Percentiles rank a stretch among this genome's conserved stretches.
Evolutionary conservation across 2,329 filamentous ascomycete genomes (phyloP).

Genomic region (Penicillium sclerotiorum): DNA sequence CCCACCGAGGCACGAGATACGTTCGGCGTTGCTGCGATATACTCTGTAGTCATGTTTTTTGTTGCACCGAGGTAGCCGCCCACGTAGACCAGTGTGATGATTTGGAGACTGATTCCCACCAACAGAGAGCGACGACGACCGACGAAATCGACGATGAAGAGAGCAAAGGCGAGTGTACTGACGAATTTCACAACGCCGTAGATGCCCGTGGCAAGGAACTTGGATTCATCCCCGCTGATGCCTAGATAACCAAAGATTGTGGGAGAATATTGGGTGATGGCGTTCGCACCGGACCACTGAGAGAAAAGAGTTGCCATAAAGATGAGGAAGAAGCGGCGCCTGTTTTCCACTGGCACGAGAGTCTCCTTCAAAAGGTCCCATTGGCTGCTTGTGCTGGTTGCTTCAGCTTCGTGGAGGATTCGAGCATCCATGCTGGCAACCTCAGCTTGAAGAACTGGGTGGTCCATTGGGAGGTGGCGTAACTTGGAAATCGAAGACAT

Average conservation of each 20-base stretch:
- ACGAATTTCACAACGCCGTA: slow-evolving; percentile 49
- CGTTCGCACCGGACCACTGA: slow-evolving; percentile 49
- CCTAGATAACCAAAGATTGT: slow-evolving; percentile 46
- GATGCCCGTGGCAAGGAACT: slow-evolving; percentile 45
- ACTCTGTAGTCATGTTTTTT: too few species aligned
- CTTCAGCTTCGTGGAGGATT: slow-evolving; percentile 39
- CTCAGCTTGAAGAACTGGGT: slow-evolving; percentile 34
- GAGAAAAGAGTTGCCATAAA: slow-evolving; percentile 44
- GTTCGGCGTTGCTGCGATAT: slow-evolving; percentile 23
- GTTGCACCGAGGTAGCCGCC: slow-evolving; percentile 40
- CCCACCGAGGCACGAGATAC: slow-evolving; percentile 31
- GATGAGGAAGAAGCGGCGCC: slow-evolving; percentile 44
- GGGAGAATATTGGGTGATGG: slow-evolving; percentile 47
- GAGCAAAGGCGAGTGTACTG: slow-evolving; percentile 43
- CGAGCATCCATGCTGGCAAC: slow-evolving; percentile 29
- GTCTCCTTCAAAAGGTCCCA: slow-evolving; percentile 39
- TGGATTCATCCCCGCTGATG: slow-evolving; percentile 26
- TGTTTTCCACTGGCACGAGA: slow-evolving; percentile 40
- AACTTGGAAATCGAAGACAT: slow-evolving; percentile 28
- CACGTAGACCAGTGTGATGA: slow-evolving; percentile 47
- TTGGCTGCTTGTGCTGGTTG: slow-evolving; percentile 32
- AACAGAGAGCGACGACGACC: slow-evolving; percentile 45
- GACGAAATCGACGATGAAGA: slow-evolving; percentile 50
- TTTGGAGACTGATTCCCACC: slow-evolving; percentile 40
- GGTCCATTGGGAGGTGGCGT: slow-evolving; percentile 40